phyloP scores from a whole-genome alignment of 2,329 filamentous ascomycete species.

The Helicocarpus griseus region DNA sequence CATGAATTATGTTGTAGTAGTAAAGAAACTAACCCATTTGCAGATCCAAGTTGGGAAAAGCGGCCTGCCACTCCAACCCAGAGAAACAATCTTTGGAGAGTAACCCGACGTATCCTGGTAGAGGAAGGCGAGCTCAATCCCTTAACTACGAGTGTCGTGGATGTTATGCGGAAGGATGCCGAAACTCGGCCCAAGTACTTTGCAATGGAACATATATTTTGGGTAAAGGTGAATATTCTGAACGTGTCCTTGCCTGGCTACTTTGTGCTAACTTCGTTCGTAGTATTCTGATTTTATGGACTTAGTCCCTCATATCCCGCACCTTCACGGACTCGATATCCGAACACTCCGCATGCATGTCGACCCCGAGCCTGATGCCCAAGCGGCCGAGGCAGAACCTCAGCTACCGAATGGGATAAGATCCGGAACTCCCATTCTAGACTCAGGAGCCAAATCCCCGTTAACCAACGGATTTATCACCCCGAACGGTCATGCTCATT shows the following conservation, averaged over 20 bases:
- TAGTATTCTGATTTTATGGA: constrained; percentile 43
- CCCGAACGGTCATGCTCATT: neutral
- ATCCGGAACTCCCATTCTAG: constrained; percentile 14
- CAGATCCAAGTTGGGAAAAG: constrained; percentile 38
- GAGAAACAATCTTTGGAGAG: constrained; percentile 38
- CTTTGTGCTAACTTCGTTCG: constrained; percentile 12
- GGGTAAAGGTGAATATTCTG: constrained; percentile 35
- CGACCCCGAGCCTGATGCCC: constrained; percentile 24
- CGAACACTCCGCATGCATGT: constrained; percentile 33
- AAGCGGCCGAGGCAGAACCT: constrained; percentile 15
- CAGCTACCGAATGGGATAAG: constrained; percentile 21
- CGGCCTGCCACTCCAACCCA: constrained; percentile 34
- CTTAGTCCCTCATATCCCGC: constrained; percentile 38
- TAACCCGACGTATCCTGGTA: constrained; percentile 37
- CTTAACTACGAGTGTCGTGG: constrained; percentile 27
- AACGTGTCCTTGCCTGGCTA: neutral
- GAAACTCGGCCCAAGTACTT: constrained; percentile 40
- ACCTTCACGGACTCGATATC: constrained; percentile 35
- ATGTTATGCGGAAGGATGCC: constrained; percentile 32
- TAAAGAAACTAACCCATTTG: constrained; percentile 9
- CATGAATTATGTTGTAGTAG: neutral
- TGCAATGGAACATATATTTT: constrained; percentile 41
- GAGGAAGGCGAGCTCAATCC: constrained; percentile 30
- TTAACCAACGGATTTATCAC: constrained; percentile 18
- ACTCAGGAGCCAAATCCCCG: constrained; percentile 13